Percentiles rank a stretch among this genome's conserved stretches.
These are phyloP conservation scores for Limtongia smithiae DNA, from an alignment of 805 yeast species.

Conservation along the genomic window DNA sequence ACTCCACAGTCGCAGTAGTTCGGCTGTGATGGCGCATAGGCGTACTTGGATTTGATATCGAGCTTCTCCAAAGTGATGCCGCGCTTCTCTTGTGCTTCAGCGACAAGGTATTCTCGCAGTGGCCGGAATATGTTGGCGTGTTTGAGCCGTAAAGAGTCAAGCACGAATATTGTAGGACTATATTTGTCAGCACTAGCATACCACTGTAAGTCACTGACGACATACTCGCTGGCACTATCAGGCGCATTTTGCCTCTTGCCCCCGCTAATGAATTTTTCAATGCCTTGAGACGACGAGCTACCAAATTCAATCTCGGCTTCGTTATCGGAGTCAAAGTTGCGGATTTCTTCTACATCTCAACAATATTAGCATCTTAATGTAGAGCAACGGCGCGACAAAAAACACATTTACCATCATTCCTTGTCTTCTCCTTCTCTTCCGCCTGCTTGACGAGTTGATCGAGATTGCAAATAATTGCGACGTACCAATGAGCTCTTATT, in stretches of 20 bases:
- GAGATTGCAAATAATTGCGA: constrained; percentile 63
- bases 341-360: constrained; percentile 1
- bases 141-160: constrained; percentile 66
- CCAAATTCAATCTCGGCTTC: constrained; percentile 10
- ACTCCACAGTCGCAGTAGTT: constrained; percentile 94
- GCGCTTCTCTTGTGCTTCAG: constrained; percentile 66
- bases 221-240: constrained; percentile 6
- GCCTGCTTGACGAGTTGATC: constrained; percentile 21
- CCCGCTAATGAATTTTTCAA: too few species aligned
- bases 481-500: constrained; percentile 73
- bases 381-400: too few species aligned
- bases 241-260: neutral
- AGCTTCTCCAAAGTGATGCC: constrained; percentile 45
- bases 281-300: constrained; percentile 1
- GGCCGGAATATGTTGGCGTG: constrained; percentile 54
- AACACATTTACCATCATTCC: too few species aligned
- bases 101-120: constrained; percentile 55
- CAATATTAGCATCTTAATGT: too few species aligned
- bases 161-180: constrained; percentile 48
- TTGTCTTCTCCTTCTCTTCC: neutral
- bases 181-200: neutral
- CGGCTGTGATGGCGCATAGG: constrained; percentile 74
- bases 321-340: constrained; percentile 22
- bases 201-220: neutral
- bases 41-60: constrained; percentile 48